A percentile compares a stretch with the other conserved stretches of the same genome.
Evolutionary conservation across 176 grass and related monocot genomes (phyloP).

Genomic region (Metroxylon sagu): DNA sequence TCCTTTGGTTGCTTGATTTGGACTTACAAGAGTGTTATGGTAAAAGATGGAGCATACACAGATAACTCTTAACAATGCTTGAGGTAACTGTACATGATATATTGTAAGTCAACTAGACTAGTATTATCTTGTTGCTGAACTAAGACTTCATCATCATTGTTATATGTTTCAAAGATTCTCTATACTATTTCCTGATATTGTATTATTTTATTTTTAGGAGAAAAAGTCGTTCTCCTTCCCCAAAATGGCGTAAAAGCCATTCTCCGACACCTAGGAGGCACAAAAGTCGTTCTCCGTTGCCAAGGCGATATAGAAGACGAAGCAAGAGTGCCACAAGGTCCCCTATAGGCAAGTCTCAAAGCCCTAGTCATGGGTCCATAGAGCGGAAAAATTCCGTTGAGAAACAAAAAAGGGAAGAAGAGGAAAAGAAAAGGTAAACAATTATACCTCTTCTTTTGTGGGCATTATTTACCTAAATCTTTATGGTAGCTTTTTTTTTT

Average conservation of each 20-base stretch:
- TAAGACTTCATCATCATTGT: slow-evolving; percentile 1
- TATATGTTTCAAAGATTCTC: slow-evolving; percentile 5
- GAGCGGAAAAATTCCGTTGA: slow-evolving; percentile 59
- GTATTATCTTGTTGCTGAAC: background rate
- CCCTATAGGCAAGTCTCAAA: slow-evolving; percentile 33
- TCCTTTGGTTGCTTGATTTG: slow-evolving; percentile 29
- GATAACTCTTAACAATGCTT: slow-evolving; percentile 39
- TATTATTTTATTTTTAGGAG: slow-evolving; percentile 42
- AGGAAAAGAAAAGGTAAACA: slow-evolving; percentile 97
- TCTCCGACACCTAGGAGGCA: slow-evolving; percentile 43
- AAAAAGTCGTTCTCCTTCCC: slow-evolving; percentile 73
- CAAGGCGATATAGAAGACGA: slow-evolving; percentile 51
- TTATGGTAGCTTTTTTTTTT: too few relatives aligned
- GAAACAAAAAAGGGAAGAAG: slow-evolving; percentile 63
- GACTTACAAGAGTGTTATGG: slow-evolving; percentile 37
- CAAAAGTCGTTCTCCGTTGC: slow-evolving; percentile 45
- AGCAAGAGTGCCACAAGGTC: slow-evolving; percentile 47
- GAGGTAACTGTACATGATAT: slow-evolving; percentile 42
- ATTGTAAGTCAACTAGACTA: background rate
- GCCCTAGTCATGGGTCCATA: slow-evolving; percentile 24
- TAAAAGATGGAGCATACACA: slow-evolving; percentile 51
- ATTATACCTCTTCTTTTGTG: slow-evolving; percentile 37
- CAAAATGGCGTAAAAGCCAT: slow-evolving; percentile 42
- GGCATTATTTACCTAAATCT: too few relatives aligned
- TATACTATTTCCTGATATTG: slow-evolving; percentile 17